Conservation (phyloP, 495 filamentous ascomycete species). For the Parathielavia appendiculata region DNA sequence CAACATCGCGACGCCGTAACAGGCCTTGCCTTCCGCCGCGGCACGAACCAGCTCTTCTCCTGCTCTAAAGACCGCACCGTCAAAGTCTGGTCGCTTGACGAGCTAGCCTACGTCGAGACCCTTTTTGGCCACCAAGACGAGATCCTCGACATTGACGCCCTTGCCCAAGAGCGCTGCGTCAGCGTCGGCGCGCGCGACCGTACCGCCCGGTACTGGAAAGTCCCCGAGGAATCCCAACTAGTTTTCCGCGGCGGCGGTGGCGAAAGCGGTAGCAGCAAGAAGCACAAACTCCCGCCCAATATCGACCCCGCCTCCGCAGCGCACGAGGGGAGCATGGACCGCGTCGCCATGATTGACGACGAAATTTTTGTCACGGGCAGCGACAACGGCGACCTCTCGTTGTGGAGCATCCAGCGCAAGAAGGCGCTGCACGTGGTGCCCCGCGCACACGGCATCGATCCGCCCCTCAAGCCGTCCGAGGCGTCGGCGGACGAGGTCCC, state of each 20-base stretch:
- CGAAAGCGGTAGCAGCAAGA: constrained; percentile 55
- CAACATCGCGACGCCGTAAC: constrained; percentile 88
- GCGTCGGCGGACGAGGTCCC: constrained; percentile 64
- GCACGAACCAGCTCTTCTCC: constrained; percentile 89
- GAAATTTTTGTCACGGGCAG: constrained; percentile 87
- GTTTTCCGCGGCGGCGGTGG: constrained; percentile 83
- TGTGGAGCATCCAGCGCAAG: constrained; percentile 94
- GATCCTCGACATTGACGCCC: constrained; percentile 74
- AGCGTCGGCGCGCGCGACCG: constrained; percentile 83
- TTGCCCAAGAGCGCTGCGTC: constrained; percentile 81
- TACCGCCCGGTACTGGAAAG: constrained; percentile 94
- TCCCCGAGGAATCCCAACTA: constrained; percentile 88
- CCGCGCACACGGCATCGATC: constrained; percentile 78
- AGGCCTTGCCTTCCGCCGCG: constrained; percentile 74
- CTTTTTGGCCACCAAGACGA: constrained; percentile 93
- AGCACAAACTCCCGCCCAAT: constrained; percentile 27
- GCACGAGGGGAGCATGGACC: constrained; percentile 83
- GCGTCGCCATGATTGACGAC: constrained; percentile 82
- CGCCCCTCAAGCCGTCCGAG: constrained; percentile 57
- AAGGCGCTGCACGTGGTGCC: constrained; percentile 80
- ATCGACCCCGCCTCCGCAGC: constrained; percentile 40
- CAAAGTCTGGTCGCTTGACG: constrained; percentile 68
- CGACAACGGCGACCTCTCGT: constrained; percentile 76
- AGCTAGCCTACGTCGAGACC: constrained; percentile 87
- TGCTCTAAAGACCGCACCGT: constrained; percentile 79